These are phyloP conservation scores for Penicillium sp. DNA, from an alignment of 2,329 filamentous ascomycete genomes.

Conservation along the genomic window DNA sequence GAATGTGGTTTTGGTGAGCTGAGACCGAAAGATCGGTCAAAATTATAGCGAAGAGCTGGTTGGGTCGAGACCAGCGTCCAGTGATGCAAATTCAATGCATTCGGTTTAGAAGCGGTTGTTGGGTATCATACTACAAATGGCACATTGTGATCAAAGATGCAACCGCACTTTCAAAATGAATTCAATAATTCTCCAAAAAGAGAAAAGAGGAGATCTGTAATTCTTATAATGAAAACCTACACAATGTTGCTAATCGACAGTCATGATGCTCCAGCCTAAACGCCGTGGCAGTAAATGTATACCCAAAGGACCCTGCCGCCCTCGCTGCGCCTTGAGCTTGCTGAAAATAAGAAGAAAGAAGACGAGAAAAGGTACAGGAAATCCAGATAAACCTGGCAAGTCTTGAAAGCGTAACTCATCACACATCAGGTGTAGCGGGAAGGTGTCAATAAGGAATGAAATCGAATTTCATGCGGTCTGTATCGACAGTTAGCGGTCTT, in stretches of 20 bases:
- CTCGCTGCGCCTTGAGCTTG: neutral
- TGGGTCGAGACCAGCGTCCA: conserved; percentile 2
- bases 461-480: conserved; percentile 37
- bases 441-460: conserved; percentile 28
- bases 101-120: conserved; percentile 2
- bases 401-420: conserved; percentile 16
- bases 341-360: neutral
- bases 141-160: neutral
- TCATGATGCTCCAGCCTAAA: too few relatives aligned
- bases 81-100: neutral
- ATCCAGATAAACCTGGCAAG: conserved; percentile 1
- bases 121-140: neutral
- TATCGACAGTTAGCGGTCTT: conserved; percentile 6
- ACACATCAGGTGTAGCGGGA: conserved; percentile 14
- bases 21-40: conserved; percentile 11
- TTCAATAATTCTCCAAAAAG: too few relatives aligned
- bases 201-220: neutral
- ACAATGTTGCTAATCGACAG: neutral
- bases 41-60: conserved; percentile 7
- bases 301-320: neutral
- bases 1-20: conserved; percentile 17
- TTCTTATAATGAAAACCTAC: neutral
- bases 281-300: neutral
- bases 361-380: neutral
- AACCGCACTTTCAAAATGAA: too few relatives aligned